phyloP scores from a whole-genome alignment of 2,329 filamentous ascomycete species.

The Trichoderma polysporum region DNA sequence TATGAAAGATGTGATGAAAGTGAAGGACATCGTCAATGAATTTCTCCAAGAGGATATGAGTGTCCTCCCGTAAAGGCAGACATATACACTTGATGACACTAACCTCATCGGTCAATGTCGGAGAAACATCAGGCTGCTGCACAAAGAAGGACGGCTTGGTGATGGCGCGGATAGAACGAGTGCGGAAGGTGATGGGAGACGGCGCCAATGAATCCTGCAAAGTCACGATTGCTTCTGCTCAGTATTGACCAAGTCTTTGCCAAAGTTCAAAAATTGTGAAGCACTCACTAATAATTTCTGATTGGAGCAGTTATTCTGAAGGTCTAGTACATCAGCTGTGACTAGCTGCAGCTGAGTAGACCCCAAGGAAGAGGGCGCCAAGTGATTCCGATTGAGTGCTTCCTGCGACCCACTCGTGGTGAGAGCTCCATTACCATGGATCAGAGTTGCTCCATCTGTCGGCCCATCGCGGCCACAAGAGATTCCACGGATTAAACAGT shows the following conservation, averaged over 20 bases:
- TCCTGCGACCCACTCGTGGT: slow-evolving; percentile 6
- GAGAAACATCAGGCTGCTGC: slow-evolving; percentile 27
- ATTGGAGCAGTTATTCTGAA: slow-evolving; percentile 1
- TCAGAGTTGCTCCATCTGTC: background rate
- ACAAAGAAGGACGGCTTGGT: slow-evolving; percentile 35
- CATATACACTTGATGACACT: slow-evolving; percentile 36
- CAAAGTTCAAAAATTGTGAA: background rate
- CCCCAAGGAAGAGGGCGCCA: background rate
- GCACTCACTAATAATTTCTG: slow-evolving; percentile 4
- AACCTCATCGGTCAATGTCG: slow-evolving; percentile 24
- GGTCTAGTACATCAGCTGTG: slow-evolving; percentile 1
- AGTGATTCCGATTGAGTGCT: slow-evolving; percentile 5
- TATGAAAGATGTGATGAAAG: slow-evolving; percentile 35
- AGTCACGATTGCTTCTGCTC: background rate
- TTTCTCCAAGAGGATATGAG: slow-evolving; percentile 32
- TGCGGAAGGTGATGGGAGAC: background rate
- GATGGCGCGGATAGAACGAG: slow-evolving; percentile 27
- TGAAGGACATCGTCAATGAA: slow-evolving; percentile 33
- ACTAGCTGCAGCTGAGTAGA: slow-evolving; percentile 11
- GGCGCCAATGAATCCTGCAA: slow-evolving; percentile 5
- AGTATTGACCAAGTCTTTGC: background rate
- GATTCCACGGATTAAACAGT: slow-evolving; percentile 13
- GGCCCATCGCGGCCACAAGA: background rate
- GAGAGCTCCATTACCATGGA: background rate
- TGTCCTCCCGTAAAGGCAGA: slow-evolving; percentile 34